These are phyloP conservation scores for Mallotus repandus DNA, from an alignment of 441 rosid genomes.

Conservation along the genomic window DNA sequence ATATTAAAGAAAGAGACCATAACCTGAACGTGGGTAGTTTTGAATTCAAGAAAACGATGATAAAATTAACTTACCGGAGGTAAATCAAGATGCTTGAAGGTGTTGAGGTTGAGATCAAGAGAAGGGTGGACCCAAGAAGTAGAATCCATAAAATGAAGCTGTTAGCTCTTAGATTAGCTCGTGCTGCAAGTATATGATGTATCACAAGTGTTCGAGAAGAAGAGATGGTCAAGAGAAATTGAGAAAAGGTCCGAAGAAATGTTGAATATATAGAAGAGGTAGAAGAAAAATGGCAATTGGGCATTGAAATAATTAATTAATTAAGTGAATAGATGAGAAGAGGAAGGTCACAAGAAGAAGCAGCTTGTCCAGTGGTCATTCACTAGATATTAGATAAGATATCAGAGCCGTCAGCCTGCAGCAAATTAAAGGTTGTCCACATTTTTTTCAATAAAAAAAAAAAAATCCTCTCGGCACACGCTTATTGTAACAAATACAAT, in stretches of 20 bases:
- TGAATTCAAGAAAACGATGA: background rate
- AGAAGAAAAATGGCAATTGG: too few species aligned
- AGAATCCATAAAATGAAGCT: constrained; percentile 35
- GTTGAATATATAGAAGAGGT: constrained; percentile 13
- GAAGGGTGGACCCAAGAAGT: constrained; percentile 39
- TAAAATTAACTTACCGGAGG: constrained; percentile 20
- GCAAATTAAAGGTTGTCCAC: too few species aligned
- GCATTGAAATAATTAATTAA: background rate
- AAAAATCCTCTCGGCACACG: too few species aligned
- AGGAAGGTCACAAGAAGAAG: constrained; percentile 19
- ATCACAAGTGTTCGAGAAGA: background rate
- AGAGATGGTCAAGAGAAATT: constrained; percentile 23
- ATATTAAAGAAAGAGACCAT: background rate
- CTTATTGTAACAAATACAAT: too few species aligned
- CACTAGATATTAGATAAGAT: constrained; percentile 1
- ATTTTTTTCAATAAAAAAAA: too few species aligned
- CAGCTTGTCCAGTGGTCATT: background rate
- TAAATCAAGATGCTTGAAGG: constrained; percentile 10
- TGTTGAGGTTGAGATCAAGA: constrained; percentile 58
- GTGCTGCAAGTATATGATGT: too few species aligned
- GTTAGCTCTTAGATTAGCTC: too few species aligned
- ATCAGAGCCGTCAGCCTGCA: constrained; percentile 1
- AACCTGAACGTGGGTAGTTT: too few species aligned
- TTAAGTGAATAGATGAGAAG: background rate
- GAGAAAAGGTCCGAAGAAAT: background rate